Evolutionary conservation across 2,329 filamentous ascomycete species (phyloP).

Genomic region (Colletotrichum shisoi): DNA sequence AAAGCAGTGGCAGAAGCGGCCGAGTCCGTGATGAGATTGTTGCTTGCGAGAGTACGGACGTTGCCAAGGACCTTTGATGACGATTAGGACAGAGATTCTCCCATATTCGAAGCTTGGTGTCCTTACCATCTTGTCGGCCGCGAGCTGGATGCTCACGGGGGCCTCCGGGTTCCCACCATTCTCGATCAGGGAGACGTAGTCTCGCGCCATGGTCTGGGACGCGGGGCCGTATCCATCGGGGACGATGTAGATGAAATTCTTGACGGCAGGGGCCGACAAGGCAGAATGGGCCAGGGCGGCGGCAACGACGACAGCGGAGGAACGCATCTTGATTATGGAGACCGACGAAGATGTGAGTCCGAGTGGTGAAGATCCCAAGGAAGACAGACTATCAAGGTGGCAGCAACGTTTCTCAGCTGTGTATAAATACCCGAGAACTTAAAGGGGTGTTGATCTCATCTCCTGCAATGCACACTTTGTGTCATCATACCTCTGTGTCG

Average conservation of each 20-base stretch:
- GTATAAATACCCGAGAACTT: conserved; percentile 9
- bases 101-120: not conserved
- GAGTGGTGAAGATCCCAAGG: conserved; percentile 1
- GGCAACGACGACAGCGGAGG: conserved; percentile 17
- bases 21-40: conserved; percentile 53
- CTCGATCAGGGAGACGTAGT: conserved; percentile 42
- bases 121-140: conserved; percentile 41
- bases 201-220: conserved; percentile 46
- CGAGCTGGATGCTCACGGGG: conserved; percentile 40
- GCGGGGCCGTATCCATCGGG: conserved; percentile 46
- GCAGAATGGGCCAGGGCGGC: conserved; percentile 25
- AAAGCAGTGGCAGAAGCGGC: conserved; percentile 52
- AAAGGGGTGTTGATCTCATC: conserved; percentile 6
- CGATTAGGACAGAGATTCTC: not conserved
- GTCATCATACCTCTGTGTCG: not conserved
- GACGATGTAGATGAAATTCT: conserved; percentile 49
- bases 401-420: not conserved
- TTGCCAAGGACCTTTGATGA: conserved; percentile 44
- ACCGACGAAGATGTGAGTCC: conserved; percentile 8
- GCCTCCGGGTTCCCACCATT: conserved; percentile 40
- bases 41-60: conserved; percentile 44
- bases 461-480: not conserved
- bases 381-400: not conserved
- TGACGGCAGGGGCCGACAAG: conserved; percentile 37
- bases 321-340: conserved; percentile 33